Evolutionary conservation across 129 eudicot genomes (phyloP), one percentile per base, ranked within the genome.

Genomic region (Saussurea involucrata): DNA sequence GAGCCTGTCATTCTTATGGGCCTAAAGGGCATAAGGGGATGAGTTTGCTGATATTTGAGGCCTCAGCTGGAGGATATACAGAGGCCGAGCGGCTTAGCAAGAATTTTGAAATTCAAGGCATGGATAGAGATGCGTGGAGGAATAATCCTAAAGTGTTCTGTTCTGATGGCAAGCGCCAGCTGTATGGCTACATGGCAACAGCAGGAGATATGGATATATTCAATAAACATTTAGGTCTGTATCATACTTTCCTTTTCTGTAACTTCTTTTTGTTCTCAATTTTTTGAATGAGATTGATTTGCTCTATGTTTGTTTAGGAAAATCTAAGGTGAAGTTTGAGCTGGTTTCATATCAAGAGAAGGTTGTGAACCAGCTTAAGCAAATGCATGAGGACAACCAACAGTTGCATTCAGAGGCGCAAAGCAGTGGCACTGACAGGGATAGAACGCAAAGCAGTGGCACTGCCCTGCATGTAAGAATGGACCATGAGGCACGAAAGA

Each of bases 21-120:
- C 96, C 97, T 28, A 83, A 85, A 68, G 98, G 98, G 24, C 97
- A 94, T 49, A 88, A 94, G 17, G 97, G 97, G 33, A 87, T 94
- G 77, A 91, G 97, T 81, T 72, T 94, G 7, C 55, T 94, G 72
- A 86, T 94, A 44, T 94, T 94, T 73, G 98, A 94, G 77, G 75
- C 91, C 17, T 84, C 96, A 0, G 89, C 92, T 0, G 85, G 89
- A 6, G 98, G 98, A 25, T 91, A 76, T 73, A 20, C 78, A 22
- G 97, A 94, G 82, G 98, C 97, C 28, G 96, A 87, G 46, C 93
- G 96, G n/a, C 69, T 94, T 0, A 85, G 94, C 81, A 85, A 84
- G 74, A 90, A 89, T 76, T 94, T 94, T 22, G 87, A 86, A 74
- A 85, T 84, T 3, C 74, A 78, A 27, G 82, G 87, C 4, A 82